Conservation (phyloP, 2,329 filamentous ascomycete species). For the Venturiaceae sp. region DNA sequence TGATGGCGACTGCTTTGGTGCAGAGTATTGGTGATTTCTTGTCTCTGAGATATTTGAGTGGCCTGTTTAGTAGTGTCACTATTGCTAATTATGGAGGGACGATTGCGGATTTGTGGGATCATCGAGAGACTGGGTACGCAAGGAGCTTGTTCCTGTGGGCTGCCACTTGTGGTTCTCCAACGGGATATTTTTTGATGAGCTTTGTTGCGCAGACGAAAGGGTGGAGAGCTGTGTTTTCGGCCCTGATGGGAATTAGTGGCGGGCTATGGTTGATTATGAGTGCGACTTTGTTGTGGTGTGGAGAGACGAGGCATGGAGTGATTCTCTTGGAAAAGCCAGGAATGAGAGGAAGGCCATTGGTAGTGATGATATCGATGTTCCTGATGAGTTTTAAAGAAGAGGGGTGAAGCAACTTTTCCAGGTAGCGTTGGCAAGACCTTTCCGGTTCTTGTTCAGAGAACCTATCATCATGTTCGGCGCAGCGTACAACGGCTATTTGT, state of each 20-base stretch:
- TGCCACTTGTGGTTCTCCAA: conserved; percentile 34
- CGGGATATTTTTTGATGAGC: conserved; percentile 36
- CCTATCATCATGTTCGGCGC: conserved; percentile 39
- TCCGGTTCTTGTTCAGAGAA: conserved; percentile 36
- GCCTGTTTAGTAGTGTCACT: neutral
- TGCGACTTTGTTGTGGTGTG: conserved; percentile 23
- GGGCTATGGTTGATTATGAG: conserved; percentile 33
- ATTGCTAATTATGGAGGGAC: conserved; percentile 24
- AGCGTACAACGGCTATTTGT: conserved; percentile 39
- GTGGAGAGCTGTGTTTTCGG: conserved; percentile 36
- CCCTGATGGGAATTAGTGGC: conserved; percentile 35
- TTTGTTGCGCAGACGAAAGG: conserved; percentile 32
- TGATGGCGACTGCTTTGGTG: neutral
- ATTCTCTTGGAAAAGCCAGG: conserved; percentile 28
- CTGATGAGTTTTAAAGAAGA: conserved; percentile 25
- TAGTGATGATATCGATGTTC: conserved; percentile 21
- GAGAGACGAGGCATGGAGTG: conserved; percentile 36
- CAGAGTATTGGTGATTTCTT: neutral
- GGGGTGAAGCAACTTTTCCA: conserved; percentile 29
- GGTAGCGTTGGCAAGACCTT: conserved; percentile 34
- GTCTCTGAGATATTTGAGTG: neutral
- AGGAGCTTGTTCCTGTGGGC: conserved; percentile 37
- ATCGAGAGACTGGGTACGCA: conserved; percentile 30
- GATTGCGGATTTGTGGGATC: conserved; percentile 34
- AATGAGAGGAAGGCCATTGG: conserved; percentile 16